A percentile compares a stretch with the other conserved stretches of the same genome.
phyloP scores from a whole-genome alignment of 768 basidiomycete genomes.

The Leucocoprinus birnbaumii region DNA sequence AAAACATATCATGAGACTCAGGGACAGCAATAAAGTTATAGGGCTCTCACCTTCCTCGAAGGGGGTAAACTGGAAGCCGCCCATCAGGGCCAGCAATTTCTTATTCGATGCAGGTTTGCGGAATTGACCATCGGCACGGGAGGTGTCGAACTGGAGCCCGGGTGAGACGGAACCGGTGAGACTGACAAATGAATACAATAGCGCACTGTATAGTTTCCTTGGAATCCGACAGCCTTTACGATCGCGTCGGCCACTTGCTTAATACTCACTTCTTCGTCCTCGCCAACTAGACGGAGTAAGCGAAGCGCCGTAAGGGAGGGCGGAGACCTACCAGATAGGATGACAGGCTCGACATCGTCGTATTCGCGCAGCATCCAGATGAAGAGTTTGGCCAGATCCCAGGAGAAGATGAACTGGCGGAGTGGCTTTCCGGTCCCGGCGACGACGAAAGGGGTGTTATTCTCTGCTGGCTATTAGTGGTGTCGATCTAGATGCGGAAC shows the following conservation, averaged over 20 bases:
- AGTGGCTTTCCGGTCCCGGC: conserved; percentile 88
- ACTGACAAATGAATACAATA: background rate
- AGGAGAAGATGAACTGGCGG: conserved; percentile 98
- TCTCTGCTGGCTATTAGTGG: conserved; percentile 43
- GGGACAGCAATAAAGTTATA: background rate
- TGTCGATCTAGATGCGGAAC: background rate
- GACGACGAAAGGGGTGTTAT: conserved; percentile 83
- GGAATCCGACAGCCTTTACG: conserved; percentile 76
- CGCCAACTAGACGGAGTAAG: conserved; percentile 57
- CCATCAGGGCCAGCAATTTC: conserved; percentile 75
- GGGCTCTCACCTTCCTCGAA: conserved; percentile 68
- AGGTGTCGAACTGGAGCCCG: conserved; percentile 69
- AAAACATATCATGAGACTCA: conserved; percentile 9
- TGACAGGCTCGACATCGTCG: conserved; percentile 89
- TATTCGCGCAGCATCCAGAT: conserved; percentile 92
- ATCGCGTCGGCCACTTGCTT: conserved; percentile 89
- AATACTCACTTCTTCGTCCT: conserved; percentile 94
- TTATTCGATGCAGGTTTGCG: conserved; percentile 95
- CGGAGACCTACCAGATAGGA: conserved; percentile 67
- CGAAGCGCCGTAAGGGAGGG: background rate
- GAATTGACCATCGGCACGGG: conserved; percentile 89
- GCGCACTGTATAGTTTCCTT: conserved; percentile 71
- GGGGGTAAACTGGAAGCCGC: conserved; percentile 87
- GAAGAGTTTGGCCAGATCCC: conserved; percentile 92
- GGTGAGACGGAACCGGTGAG: background rate